Conservation (phyloP, 108 stramenopile genomes). For the Bacterosira constricta region DNA sequence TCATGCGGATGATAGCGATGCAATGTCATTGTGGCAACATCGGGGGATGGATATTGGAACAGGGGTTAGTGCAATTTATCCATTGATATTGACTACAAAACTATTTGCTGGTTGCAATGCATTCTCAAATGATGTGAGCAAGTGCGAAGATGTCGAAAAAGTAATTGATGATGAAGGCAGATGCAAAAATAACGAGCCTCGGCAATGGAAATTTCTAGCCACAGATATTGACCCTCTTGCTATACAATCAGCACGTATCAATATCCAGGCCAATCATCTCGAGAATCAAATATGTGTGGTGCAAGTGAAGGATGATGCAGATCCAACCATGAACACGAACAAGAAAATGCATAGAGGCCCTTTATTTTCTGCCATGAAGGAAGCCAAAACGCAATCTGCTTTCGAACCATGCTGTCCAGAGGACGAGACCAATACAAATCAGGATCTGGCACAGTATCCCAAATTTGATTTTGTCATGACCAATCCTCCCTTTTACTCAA, state of each 20-base stretch:
- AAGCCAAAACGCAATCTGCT: slow-evolving; percentile 1
- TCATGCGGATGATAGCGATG: not conserved
- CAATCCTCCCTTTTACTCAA: slow-evolving; percentile 93
- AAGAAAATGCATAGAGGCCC: slow-evolving; percentile 14
- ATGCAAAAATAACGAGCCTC: not conserved
- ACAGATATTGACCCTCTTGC: slow-evolving; percentile 90
- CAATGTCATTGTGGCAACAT: not conserved
- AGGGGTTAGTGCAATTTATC: slow-evolving; percentile 89
- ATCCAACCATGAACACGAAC: not conserved
- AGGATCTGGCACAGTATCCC: slow-evolving; percentile 2
- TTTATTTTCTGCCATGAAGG: slow-evolving; percentile 35
- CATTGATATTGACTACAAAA: slow-evolving; percentile 60
- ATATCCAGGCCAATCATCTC: slow-evolving; percentile 77
- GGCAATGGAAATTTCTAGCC: slow-evolving; percentile 64
- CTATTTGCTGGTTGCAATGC: slow-evolving; percentile 14
- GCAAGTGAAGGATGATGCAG: slow-evolving; percentile 39
- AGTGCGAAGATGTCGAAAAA: no score
- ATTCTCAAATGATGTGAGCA: not conserved
- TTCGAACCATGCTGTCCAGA: not conserved
- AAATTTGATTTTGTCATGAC: slow-evolving; percentile 89
- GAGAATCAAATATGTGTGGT: slow-evolving; percentile 50
- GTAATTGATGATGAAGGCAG: no score
- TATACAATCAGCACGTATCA: slow-evolving; percentile 63
- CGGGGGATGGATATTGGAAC: slow-evolving; percentile 90
- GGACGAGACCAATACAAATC: not conserved